phyloP scores from a whole-genome alignment of 441 rosid genomes.

The Bruguiera hainesii region DNA sequence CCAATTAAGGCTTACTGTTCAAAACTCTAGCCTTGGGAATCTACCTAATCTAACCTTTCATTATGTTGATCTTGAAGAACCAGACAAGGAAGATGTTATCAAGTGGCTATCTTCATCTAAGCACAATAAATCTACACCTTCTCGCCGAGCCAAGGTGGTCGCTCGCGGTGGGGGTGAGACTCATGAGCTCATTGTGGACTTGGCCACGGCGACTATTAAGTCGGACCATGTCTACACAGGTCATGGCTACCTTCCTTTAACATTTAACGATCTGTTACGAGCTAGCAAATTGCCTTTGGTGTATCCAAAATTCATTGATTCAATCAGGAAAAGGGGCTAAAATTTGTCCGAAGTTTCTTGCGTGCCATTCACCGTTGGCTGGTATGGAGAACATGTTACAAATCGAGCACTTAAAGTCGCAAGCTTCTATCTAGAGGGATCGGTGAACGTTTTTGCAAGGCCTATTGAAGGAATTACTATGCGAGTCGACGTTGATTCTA shows the following conservation, averaged over 20 bases:
- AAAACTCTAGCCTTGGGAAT: conserved; percentile 36
- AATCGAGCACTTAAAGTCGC: conserved; percentile 44
- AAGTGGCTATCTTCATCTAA: conserved; percentile 38
- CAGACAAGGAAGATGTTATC: conserved; percentile 55
- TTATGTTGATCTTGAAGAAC: conserved; percentile 70
- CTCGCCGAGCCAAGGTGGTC: conserved; percentile 55
- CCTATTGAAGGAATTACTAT: conserved; percentile 72
- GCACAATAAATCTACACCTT: conserved; percentile 20
- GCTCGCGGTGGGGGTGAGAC: conserved; percentile 53
- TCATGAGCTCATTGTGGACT: conserved; percentile 49
- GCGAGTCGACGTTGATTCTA: conserved; percentile 60
- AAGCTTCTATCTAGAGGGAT: conserved; percentile 55
- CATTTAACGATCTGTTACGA: conserved; percentile 47
- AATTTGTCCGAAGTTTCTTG: conserved; percentile 71
- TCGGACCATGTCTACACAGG: conserved; percentile 46
- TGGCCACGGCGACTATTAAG: conserved; percentile 25
- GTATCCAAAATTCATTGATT: conserved; percentile 44
- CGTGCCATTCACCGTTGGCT: conserved; percentile 61
- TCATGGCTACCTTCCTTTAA: conserved; percentile 65
- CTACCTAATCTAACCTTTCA: conserved; percentile 60
- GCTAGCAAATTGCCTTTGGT: conserved; percentile 51
- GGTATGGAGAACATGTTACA: conserved; percentile 61
- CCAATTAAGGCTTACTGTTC: conserved; percentile 40
- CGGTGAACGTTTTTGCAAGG: conserved; percentile 67
- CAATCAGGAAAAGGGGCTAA: conserved; percentile 39